These are phyloP conservation scores for Silene conica DNA, from an alignment of 148 eudicot species.

Conservation along the genomic window DNA sequence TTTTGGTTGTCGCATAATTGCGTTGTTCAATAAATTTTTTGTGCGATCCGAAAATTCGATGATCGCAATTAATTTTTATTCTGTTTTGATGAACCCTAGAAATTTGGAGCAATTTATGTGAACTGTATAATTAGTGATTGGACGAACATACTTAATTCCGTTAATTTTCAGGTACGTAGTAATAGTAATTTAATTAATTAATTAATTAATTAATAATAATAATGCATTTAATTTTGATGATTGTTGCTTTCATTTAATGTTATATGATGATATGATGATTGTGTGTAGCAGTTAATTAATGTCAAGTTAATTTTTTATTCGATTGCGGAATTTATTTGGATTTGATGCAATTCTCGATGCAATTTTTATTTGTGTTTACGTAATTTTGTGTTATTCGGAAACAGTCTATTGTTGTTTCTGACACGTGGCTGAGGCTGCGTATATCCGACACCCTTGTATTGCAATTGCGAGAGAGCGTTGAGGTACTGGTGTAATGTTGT, in stretches of 20 bases:
- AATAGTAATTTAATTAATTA: neutral
- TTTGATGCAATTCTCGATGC: too few relatives aligned
- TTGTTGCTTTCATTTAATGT: slow-evolving; percentile 1
- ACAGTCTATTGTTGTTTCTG: too few relatives aligned
- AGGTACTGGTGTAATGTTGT: too few relatives aligned
- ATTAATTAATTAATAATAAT: too few relatives aligned
- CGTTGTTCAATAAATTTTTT: neutral
- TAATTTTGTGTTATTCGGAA: too few relatives aligned
- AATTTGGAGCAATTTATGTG: neutral
- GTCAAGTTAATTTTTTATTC: slow-evolving; percentile 7
- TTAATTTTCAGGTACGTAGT: slow-evolving; percentile 1
- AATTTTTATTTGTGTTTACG: too few relatives aligned
- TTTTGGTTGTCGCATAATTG: neutral
- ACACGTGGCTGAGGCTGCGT: too few relatives aligned
- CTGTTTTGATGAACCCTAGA: slow-evolving; percentile 13
- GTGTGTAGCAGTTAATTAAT: neutral
- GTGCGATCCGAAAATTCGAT: slow-evolving; percentile 17
- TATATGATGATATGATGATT: neutral
- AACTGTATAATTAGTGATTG: neutral
- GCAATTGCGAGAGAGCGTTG: too few relatives aligned
- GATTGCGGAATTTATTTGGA: neutral
- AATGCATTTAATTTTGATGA: neutral
- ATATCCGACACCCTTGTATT: too few relatives aligned
- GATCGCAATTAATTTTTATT: slow-evolving; percentile 19
- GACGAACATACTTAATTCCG: neutral